Base-by-base conservation (phyloP, 2,329 filamentous ascomycete genomes). In the Penicillium sp. region DNA sequence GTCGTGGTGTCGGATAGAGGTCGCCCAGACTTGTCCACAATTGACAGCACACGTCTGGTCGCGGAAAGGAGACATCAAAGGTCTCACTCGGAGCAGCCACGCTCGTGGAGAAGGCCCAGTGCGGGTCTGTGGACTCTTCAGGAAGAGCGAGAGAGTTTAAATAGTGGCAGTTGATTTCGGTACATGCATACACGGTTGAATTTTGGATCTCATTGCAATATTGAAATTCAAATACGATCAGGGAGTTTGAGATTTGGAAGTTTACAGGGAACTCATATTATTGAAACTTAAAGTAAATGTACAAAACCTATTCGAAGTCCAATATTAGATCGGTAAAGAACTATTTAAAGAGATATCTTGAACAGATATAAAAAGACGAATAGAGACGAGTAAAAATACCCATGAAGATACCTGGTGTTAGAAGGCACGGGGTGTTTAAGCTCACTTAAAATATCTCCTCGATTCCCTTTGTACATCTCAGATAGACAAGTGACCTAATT, bases 61-160 rank as follows among this genome's bases (percentile, higher is more conserved):
- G 52, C 48, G 4, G 64, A 63, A 20, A 61, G 64, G 46, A 60
- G 64, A 5, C 69, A 72, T 60, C 60, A 68, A 16, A 62, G 70
- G 45, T 69, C 68, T 48, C 70, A 73, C 56, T 72, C 70, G 11
- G 69, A 72, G 46, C 67, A 70, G 48, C 70, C 70, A 22, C 63
- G 68, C 35, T 58, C 68, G 24, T 73, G 70, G 70, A 68, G 63
- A 35, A 60, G 64, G 36, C 70, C 70, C 4, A 70, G 68, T 47
- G 63, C 65, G 39, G 61, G 60, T 38, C 49, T 73, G 47, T 73
- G 69, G 69, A 67, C 70, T 25, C 55, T 73, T 27, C 41, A 57
- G 45, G 70, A 72, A 55, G 67, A 70, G 42, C 62, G 50, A 57
- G 47, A 22, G n/a, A n/a, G 13, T 31, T 5, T 14, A 13, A 27